These are phyloP conservation scores for Pouteria campechiana DNA, from an alignment of 179 eudicot genomes.

Conservation along the genomic window DNA sequence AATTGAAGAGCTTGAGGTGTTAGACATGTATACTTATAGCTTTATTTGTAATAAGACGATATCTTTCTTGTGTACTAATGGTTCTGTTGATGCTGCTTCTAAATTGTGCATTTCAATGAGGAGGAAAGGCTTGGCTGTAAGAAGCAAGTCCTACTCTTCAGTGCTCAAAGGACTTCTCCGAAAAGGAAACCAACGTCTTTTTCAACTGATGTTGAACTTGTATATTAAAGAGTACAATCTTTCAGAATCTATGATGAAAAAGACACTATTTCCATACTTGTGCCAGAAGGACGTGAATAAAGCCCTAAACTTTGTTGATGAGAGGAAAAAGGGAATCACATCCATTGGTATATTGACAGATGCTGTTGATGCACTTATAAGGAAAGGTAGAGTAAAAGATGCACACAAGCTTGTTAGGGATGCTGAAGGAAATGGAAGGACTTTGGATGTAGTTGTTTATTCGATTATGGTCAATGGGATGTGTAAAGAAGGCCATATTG, in stretches of 20 bases:
- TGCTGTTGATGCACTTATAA: slow-evolving; percentile 32
- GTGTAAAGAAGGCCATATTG: slow-evolving; percentile 58
- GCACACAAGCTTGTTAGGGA: slow-evolving; percentile 54
- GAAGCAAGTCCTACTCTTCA: slow-evolving; percentile 19
- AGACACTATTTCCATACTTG: slow-evolving; percentile 38
- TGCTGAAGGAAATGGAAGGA: slow-evolving; percentile 31
- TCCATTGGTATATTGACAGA: slow-evolving; percentile 25
- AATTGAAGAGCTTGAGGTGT: slow-evolving; percentile 10
- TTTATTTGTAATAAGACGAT: slow-evolving; percentile 22
- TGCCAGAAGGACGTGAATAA: slow-evolving; percentile 39
- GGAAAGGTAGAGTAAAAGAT: slow-evolving; percentile 46
- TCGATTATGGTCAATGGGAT: slow-evolving; percentile 60
- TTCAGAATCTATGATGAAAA: slow-evolving; percentile 25
- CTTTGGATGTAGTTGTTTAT: slow-evolving; percentile 57
- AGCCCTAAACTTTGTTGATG: slow-evolving; percentile 43
- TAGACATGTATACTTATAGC: slow-evolving; percentile 8
- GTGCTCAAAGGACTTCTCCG: slow-evolving; percentile 29
- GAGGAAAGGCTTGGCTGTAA: slow-evolving; percentile 13
- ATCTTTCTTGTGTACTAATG: slow-evolving; percentile 23
- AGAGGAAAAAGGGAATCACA: slow-evolving; percentile 15
- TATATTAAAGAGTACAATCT: slow-evolving; percentile 49
- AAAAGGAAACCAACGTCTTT: slow-evolving; percentile 22
- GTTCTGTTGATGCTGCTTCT: slow-evolving; percentile 14
- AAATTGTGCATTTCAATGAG: slow-evolving; percentile 14
- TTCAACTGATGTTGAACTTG: slow-evolving; percentile 28